Evolutionary conservation across 495 filamentous ascomycete species (phyloP).

Genomic region (Emericellopsis terricola): DNA sequence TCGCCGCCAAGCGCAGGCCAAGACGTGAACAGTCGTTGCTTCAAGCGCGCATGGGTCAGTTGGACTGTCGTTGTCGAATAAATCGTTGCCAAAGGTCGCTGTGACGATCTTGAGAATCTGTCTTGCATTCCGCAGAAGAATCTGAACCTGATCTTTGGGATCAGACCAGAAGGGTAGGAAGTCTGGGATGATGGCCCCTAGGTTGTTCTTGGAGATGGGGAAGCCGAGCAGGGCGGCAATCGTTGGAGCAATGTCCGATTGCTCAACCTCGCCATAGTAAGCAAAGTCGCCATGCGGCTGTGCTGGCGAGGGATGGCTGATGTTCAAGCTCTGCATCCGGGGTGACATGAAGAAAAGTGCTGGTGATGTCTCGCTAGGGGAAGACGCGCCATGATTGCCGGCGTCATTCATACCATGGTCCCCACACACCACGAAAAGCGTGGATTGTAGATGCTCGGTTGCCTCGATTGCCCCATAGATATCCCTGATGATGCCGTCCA

Average conservation of each 20-base stretch:
- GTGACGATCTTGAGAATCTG: conserved; percentile 62
- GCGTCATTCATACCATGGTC: conserved; percentile 99
- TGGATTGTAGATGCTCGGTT: conserved; percentile 49
- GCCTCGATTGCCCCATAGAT: conserved; percentile 62
- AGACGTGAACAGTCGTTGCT: conserved; percentile 31
- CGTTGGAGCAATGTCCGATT: conserved; percentile 84
- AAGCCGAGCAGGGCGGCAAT: conserved; percentile 76
- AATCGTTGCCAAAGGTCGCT: conserved; percentile 42
- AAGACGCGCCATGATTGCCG: conserved; percentile 90
- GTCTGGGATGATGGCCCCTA: conserved; percentile 71
- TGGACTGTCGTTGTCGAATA: conserved; percentile 23
- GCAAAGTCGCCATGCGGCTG: conserved; percentile 41
- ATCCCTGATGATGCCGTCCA: conserved; percentile 64
- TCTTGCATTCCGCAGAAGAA: conserved; percentile 55
- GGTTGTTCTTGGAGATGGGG: conserved; percentile 79
- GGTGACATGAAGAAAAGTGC: conserved; percentile 87
- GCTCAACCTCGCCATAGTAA: conserved; percentile 71
- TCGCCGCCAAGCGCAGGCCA: conserved; percentile 48
- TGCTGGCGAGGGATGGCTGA: conserved; percentile 24
- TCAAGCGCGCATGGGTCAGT: conserved; percentile 23
- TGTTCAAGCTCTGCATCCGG: conserved; percentile 43
- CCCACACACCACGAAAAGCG: conserved; percentile 72
- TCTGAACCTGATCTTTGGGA: conserved; percentile 38
- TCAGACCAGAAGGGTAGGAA: conserved; percentile 57
- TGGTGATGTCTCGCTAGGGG: conserved; percentile 80